Evolutionary conservation across 2,329 filamentous ascomycete genomes (phyloP), one percentile per base, ranked within the genome.

Genomic region (Paecilomyces sp.): DNA sequence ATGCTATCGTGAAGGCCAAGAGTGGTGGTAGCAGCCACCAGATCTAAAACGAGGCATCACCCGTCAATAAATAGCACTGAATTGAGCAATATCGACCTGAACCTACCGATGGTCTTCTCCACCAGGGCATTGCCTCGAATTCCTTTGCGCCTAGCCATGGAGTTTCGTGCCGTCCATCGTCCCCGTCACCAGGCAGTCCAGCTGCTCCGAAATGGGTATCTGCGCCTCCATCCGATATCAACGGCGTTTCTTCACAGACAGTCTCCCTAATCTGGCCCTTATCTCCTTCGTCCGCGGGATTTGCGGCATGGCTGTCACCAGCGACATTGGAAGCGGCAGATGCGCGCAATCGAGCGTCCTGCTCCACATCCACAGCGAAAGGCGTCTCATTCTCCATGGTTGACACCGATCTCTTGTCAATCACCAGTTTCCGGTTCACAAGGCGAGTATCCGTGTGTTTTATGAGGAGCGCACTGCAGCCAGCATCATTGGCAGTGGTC

Each of bases 11-110:
- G 70, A 91, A 93, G 53, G 96, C 75, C 59, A 89, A 81, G 74
- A 92, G 94, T 0, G 92, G 90, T 0, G 84, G 85, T 7, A 97
- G 74, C 3, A 97, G 81, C 90, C 92, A 97, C 74, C 82, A 90
- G 57, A 95, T 85, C 90, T 90, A 54, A 58, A 62, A 28, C 25
- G 28, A 34, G 47, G 33, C 24, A 33, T 25, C 4, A 52, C 24
- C 22, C 13, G 52, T 18, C 13, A 47, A 59, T 28, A 34, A 13
- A 25, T 4, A 4, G 28, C 50, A 31, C 15, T 28, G 33, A 56
- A 30, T 50, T 28, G 53, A 24, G 51, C 55, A 36, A 55, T 34
- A 34, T 47, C 41, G n/a, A 47, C 7, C n/a, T 18, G 18, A 57
- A 67, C 77, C 70, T 73, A 82, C 81, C 62, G 78, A 82, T 55